phyloP scores from a whole-genome alignment of 2,329 filamentous ascomycete genomes.

The Trichoderma koningii region DNA sequence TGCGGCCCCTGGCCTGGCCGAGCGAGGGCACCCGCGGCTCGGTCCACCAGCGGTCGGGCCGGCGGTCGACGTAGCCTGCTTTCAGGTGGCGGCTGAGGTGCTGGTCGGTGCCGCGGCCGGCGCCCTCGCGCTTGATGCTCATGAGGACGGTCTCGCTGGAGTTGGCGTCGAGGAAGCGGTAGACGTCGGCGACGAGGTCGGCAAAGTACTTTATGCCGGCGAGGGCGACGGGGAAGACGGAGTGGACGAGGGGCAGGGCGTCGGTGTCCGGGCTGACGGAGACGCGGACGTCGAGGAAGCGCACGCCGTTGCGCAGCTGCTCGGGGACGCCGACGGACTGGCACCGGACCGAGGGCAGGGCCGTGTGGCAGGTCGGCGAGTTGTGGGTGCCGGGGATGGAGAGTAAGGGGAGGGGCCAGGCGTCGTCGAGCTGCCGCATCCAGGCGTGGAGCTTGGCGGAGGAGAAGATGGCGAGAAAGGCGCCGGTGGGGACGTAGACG shows the following conservation, averaged over 20 bases:
- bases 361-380: conserved; percentile 79
- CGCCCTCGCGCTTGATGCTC: conserved; percentile 88
- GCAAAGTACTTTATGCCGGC: conserved; percentile 78
- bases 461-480: conserved; percentile 66
- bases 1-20: conserved; percentile 76
- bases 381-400: conserved; percentile 97
- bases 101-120: conserved; percentile 75
- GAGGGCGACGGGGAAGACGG: conserved; percentile 83
- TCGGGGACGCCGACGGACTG: conserved; percentile 76
- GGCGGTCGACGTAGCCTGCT: conserved; percentile 66
- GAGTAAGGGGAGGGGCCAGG: conserved; percentile 73
- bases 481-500: conserved; percentile 61
- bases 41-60: conserved; percentile 72
- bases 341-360: conserved; percentile 89
- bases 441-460: conserved; percentile 70
- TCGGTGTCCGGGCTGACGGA: conserved; percentile 57
- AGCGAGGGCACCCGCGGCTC: conserved; percentile 75
- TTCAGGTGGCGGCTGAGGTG: conserved; percentile 75
- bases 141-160: conserved; percentile 82
- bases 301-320: conserved; percentile 86
- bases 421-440: conserved; percentile 77
- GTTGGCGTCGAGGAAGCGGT: conserved; percentile 74
- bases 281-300: conserved; percentile 91
- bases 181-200: conserved; percentile 69
- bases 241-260: conserved; percentile 80